Evolutionary conservation across 2,329 filamentous ascomycete genomes (phyloP).

Genomic region (Paecilomyces formosus): DNA sequence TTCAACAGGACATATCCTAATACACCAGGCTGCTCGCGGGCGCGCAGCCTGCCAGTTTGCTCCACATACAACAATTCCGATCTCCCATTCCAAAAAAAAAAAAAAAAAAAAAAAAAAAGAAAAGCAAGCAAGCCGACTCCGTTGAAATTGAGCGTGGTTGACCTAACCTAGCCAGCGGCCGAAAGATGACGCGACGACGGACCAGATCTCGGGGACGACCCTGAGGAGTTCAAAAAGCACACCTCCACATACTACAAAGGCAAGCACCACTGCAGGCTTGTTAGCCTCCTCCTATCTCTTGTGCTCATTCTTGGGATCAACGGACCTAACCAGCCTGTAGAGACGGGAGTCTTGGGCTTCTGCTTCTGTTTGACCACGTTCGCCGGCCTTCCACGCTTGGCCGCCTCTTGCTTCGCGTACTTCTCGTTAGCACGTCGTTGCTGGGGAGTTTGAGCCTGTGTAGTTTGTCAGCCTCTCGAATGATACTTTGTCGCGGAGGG

Average conservation of each 20-base stretch:
- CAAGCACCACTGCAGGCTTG: constrained; percentile 46
- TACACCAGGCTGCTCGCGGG: not conserved
- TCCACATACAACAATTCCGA: not conserved
- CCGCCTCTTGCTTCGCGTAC: constrained; percentile 52
- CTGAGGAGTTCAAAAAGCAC: constrained; percentile 51
- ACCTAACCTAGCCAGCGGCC: constrained; percentile 14
- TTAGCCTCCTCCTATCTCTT: not conserved
- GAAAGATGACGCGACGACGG: constrained; percentile 20
- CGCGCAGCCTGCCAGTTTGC: not conserved
- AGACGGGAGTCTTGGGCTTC: constrained; percentile 47
- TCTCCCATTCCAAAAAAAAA: not conserved
- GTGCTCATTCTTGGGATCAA: constrained; percentile 11
- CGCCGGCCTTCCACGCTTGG: constrained; percentile 52
- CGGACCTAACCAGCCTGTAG: constrained; percentile 54
- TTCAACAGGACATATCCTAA: not conserved
- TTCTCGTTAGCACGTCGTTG: constrained; percentile 58
- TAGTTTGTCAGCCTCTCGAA: not conserved
- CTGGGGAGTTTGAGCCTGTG: constrained; percentile 56
- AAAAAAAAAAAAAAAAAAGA: too few relatives aligned
- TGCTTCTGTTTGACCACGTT: constrained; percentile 39
- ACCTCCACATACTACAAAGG: constrained; percentile 58
- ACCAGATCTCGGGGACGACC: constrained; percentile 35
- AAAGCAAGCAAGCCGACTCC: too few relatives aligned
- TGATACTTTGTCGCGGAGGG: not conserved
- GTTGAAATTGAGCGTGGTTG: not conserved